These are phyloP conservation scores for Pontederia paniculata DNA, from an alignment of 176 grass and related monocot genomes.

Conservation along the genomic window DNA sequence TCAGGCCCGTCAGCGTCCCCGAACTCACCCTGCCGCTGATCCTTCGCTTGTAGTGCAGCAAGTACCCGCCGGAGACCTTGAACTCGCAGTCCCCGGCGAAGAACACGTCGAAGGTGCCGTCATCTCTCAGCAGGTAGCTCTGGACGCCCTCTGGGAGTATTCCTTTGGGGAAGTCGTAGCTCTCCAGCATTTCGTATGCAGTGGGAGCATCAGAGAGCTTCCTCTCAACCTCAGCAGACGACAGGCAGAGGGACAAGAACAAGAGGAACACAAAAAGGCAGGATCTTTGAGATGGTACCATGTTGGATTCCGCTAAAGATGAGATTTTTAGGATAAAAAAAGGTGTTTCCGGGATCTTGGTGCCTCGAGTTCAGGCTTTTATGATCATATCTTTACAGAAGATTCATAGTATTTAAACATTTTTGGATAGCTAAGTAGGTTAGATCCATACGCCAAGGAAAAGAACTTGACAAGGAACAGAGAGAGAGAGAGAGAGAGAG, in stretches of 20 bases:
- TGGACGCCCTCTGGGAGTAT: constrained; percentile 51
- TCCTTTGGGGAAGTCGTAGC: constrained; percentile 43
- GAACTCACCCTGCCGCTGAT: constrained; percentile 27
- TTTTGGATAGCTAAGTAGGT: no score
- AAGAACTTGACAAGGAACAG: no score
- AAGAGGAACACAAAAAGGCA: constrained; percentile 11
- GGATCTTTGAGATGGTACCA: no score
- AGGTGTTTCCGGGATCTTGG: no score
- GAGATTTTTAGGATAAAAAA: no score
- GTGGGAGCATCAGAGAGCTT: constrained; percentile 17
- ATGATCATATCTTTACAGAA: no score
- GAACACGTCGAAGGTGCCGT: constrained; percentile 47
- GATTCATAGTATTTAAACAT: no score
- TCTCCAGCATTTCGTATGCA: constrained; percentile 50
- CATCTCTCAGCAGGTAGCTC: constrained; percentile 55
- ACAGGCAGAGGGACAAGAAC: background rate
- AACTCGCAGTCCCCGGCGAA: constrained; percentile 30
- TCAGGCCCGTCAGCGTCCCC: constrained; percentile 25
- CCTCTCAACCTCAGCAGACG: background rate
- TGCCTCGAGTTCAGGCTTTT: no score
- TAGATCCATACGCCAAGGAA: no score
- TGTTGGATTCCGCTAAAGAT: no score
- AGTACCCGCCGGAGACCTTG: constrained; percentile 28
- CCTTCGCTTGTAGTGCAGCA: constrained; percentile 28
- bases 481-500: no score